A percentile compares a stretch with the other conserved stretches of the same genome.
Evolutionary conservation across 176 grass and related monocot genomes (phyloP).

Genomic region (Cenchrus purpureus): DNA sequence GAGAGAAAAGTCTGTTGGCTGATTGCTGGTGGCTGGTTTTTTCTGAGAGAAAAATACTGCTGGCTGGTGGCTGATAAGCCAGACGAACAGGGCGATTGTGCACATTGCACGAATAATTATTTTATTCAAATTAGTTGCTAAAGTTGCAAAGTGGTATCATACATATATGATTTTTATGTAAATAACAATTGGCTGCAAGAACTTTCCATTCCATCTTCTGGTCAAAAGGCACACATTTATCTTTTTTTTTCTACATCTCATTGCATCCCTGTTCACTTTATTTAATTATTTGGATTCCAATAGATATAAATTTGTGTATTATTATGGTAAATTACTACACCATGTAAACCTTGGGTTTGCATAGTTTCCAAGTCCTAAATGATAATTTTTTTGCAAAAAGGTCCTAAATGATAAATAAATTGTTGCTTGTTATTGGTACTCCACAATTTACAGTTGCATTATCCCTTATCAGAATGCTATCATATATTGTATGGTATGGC

Average conservation of each 20-base stretch:
- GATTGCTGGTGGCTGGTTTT: too few species aligned
- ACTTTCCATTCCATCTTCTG: not conserved
- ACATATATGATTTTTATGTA: not conserved
- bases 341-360: not conserved
- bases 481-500: constrained; percentile 15
- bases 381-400: not conserved
- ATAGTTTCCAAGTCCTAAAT: constrained; percentile 5
- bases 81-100: too few species aligned
- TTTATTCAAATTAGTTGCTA: not conserved
- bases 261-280: not conserved
- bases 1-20: too few species aligned
- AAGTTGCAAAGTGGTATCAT: not conserved
- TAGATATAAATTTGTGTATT: not conserved
- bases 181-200: not conserved
- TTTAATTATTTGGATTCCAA: not conserved
- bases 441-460: not conserved
- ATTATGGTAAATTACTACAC: not conserved
- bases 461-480: not conserved
- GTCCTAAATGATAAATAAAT: not conserved
- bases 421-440: not conserved
- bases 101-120: not conserved
- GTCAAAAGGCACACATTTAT: not conserved
- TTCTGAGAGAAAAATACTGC: too few species aligned
- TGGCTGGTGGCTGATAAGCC: too few species aligned
- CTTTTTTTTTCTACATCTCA: not conserved